Percentiles rank a stretch among this genome's conserved stretches.
These are phyloP conservation scores for Phytophthora multivora DNA, from an alignment of 352 stramenopile genomes.

Conservation along the genomic window DNA sequence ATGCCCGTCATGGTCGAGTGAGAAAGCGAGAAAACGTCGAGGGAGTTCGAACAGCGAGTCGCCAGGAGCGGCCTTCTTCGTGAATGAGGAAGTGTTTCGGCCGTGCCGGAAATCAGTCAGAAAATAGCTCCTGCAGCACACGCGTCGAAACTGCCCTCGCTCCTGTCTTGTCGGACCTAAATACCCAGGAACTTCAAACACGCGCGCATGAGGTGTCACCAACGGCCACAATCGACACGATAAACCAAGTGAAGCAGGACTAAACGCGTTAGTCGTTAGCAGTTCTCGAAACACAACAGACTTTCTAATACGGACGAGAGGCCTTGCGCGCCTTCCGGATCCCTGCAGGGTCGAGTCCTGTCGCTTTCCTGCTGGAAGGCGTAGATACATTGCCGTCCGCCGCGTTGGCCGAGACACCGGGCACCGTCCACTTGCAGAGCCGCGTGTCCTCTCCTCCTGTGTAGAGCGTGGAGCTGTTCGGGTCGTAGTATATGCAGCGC, in stretches of 20 bases:
- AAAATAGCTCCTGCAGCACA: constrained; percentile 5
- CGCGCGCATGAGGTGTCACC: neutral
- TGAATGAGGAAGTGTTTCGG: constrained; percentile 31
- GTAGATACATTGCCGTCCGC: constrained; percentile 9
- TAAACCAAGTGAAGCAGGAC: neutral
- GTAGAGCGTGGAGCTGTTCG: constrained; percentile 52
- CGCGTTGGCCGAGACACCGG: neutral
- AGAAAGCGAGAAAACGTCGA: neutral
- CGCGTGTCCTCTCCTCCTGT: constrained; percentile 89
- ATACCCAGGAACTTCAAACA: neutral
- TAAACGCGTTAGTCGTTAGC: constrained; percentile 1
- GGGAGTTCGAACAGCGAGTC: constrained; percentile 1
- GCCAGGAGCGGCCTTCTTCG: constrained; percentile 18
- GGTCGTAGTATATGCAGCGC: constrained; percentile 79
- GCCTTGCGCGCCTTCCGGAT: constrained; percentile 79
- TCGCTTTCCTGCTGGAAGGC: constrained; percentile 32
- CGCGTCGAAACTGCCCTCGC: neutral
- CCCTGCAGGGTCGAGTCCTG: constrained; percentile 44
- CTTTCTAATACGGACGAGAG: constrained; percentile 70
- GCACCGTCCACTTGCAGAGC: constrained; percentile 76
- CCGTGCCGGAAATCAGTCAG: neutral
- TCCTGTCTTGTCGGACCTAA: constrained; percentile 16
- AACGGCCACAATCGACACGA: neutral
- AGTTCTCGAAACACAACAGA: constrained; percentile 8
- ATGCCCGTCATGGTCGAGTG: constrained; percentile 61